Base-by-base conservation (phyloP, 371 early-diverging fungal species). In the Mortierella sp. region DNA sequence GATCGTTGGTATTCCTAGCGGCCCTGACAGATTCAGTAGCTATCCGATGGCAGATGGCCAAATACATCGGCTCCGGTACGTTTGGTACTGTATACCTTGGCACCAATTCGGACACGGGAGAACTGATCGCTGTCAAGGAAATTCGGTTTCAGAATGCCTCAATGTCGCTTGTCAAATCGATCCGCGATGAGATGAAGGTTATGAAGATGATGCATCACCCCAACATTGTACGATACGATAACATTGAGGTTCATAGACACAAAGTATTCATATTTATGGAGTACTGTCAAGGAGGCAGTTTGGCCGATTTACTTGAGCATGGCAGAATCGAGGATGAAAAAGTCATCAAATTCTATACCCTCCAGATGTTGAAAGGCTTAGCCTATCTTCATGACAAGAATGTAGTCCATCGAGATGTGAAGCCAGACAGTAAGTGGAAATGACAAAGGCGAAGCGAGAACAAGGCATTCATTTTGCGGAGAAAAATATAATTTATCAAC, bases 241-340 rank as follows among this genome's bases (percentile, higher is more conserved):
- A 96, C 22, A 93, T 95, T 82, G 97, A 97, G 82, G 95, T 96
- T 26, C 95, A 94, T 77, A 90, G 96, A 62, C 96, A 96, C 74
- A 93, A 93, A 78, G 93, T 96, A 5, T 95, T 90, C 66, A 92
- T 97, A 51, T 96, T 98, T 76, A 96, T 98, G 96, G 98, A 98
- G 83, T 96, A 95, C 81, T 95, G 96, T 76, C 91, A 93, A 66
- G 89, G 92, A 45, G 96, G 97, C 45, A 93, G 93, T 70, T 73
- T 98, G 60, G 90, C 92, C 3, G 86, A 89, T 47, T 72, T 95
- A 37, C 82, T 98, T 32, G 92, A 91, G 70, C 93, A 95, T 71
- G 95, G 95, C 29, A 86, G 93, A 34, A 90, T 94, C 53, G 93
- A 90, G 65, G 93, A 93, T 71, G 93, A 94, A 69, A 78, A 85